A percentile compares a stretch with the other conserved stretches of the same genome.
Conservation (phyloP, 1,139 yeast species). For the Chernovozyma aurita region DNA sequence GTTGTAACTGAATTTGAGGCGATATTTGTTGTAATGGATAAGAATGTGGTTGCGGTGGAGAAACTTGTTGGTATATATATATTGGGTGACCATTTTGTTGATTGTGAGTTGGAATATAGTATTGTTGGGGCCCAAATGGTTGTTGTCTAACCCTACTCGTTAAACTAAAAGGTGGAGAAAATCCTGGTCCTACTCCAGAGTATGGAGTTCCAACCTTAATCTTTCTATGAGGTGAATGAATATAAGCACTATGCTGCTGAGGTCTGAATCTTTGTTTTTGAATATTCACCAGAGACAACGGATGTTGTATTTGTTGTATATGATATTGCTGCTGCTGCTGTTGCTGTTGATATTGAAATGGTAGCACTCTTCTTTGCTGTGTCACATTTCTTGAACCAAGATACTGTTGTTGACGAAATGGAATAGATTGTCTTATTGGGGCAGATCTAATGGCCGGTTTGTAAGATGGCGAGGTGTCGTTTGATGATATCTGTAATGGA, state of each 20-base stretch:
- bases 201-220: slow-evolving; percentile 1
- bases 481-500: slow-evolving; percentile 30
- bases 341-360: slow-evolving; percentile 3
- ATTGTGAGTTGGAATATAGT: background rate
- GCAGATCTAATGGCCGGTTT: slow-evolving; percentile 41
- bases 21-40: background rate
- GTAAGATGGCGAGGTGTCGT: slow-evolving; percentile 10
- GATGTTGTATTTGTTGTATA: background rate
- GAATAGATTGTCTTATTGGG: slow-evolving; percentile 27
- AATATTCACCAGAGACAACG: slow-evolving; percentile 6
- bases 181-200: background rate
- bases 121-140: slow-evolving; percentile 1
- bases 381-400: slow-evolving; percentile 1
- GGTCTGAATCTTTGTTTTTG: slow-evolving; percentile 9
- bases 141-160: background rate
- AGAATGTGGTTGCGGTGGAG: background rate
- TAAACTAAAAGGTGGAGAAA: background rate
- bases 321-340: slow-evolving; percentile 5
- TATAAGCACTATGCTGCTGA: slow-evolving; percentile 7
- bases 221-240: slow-evolving; percentile 4
- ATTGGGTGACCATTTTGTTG: background rate
- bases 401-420: slow-evolving; percentile 4
- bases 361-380: background rate
- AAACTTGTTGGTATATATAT: background rate
- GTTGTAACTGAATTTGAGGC: background rate